These are phyloP conservation scores for Peronospora destructor DNA, from an alignment of 352 stramenopile genomes.

Conservation along the genomic window DNA sequence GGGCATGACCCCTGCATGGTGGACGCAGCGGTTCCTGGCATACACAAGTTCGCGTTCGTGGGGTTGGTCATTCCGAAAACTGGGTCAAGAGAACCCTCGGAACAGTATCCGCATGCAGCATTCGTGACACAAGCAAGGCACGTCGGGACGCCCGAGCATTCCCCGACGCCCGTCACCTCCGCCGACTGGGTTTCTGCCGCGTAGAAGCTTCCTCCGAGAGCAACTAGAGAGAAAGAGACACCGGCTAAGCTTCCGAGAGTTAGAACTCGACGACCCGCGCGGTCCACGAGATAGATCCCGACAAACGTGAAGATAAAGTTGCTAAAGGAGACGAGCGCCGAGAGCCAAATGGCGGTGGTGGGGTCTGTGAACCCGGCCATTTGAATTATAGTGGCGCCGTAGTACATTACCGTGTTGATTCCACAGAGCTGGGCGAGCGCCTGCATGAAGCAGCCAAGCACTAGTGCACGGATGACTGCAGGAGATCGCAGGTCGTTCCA, in stretches of 20 bases:
- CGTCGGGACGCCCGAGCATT: constrained; percentile 36
- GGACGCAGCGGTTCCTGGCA: constrained; percentile 18
- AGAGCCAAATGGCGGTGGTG: constrained; percentile 72
- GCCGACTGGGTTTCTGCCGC: constrained; percentile 21
- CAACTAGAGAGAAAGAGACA: constrained; percentile 20
- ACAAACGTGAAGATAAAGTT: constrained; percentile 39
- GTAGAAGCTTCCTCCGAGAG: constrained; percentile 28
- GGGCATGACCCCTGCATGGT: constrained; percentile 16
- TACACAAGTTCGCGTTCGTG: constrained; percentile 17
- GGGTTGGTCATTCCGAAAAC: constrained; percentile 7
- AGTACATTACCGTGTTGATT: constrained; percentile 89
- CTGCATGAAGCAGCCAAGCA: constrained; percentile 20
- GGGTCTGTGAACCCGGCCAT: constrained; percentile 68
- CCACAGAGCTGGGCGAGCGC: constrained; percentile 55
- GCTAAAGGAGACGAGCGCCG: constrained; percentile 48
- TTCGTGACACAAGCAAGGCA: constrained; percentile 71
- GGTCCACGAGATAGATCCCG: constrained; percentile 29
- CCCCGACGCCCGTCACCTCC: constrained; percentile 17
- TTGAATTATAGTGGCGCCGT: constrained; percentile 76
- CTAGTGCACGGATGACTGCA: constrained; percentile 18
- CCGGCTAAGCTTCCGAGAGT: constrained; percentile 26
- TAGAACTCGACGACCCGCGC: constrained; percentile 19
- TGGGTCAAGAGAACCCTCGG: constrained; percentile 11
- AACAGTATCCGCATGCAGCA: constrained; percentile 40
- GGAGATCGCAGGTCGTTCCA: constrained; percentile 26